phyloP scores from a whole-genome alignment of 176 grass and related monocot species.

The Cenchrus purpureus region DNA sequence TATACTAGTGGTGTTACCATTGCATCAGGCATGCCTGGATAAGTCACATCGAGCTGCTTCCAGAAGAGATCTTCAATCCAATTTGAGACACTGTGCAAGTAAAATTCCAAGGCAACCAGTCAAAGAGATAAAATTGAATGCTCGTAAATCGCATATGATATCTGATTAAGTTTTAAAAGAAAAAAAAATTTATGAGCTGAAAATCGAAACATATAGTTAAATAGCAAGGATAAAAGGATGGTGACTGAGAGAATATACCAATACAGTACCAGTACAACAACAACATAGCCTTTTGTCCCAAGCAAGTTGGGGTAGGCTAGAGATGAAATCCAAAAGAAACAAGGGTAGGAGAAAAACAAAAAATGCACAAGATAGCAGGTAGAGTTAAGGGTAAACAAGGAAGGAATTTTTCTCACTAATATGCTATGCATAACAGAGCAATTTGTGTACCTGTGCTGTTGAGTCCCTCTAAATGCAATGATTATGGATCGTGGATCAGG shows the following conservation, averaged over 20 bases:
- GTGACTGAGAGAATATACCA: neutral
- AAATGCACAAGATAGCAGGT: too few relatives aligned
- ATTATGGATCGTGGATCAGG: constrained; percentile 66
- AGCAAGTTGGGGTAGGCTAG: too few relatives aligned
- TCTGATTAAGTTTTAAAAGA: neutral
- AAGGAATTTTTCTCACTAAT: neutral
- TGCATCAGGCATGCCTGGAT: constrained; percentile 93
- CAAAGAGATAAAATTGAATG: constrained; percentile 11
- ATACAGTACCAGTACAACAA: neutral
- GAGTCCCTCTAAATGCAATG: constrained; percentile 96
- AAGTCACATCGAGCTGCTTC: constrained; percentile 93
- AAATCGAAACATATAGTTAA: neutral
- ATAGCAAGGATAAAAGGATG: neutral
- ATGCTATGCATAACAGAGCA: neutral
- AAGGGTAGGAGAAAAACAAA: too few relatives aligned
- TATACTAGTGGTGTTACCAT: constrained; percentile 50
- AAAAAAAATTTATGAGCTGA: constrained; percentile 5
- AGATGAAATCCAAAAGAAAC: too few relatives aligned
- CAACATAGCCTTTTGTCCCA: too few relatives aligned
- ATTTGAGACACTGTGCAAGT: constrained; percentile 58
- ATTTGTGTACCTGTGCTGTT: constrained; percentile 71
- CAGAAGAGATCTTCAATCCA: constrained; percentile 98
- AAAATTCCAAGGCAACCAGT: constrained; percentile 26
- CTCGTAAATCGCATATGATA: neutral
- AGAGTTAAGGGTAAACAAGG: too few relatives aligned